Conservation (phyloP, 2,329 filamentous ascomycete species). For the Neonectria hederae region DNA sequence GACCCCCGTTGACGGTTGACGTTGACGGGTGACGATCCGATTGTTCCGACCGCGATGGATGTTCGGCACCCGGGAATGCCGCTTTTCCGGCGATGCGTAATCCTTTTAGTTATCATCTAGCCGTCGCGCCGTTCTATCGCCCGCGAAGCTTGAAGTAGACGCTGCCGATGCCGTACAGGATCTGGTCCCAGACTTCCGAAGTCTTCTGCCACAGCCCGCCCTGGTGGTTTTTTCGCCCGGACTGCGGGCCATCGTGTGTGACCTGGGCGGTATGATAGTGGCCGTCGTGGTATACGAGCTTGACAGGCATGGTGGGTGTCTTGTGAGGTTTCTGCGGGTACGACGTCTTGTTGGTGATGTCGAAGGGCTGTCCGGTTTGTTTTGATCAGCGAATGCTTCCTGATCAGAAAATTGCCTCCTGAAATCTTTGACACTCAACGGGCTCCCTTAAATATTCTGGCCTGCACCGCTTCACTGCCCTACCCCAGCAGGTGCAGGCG, state of each 20-base stretch:
- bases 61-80: background rate
- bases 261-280: conserved; percentile 40
- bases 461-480: background rate
- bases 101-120: conserved; percentile 15
- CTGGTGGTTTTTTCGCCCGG: conserved; percentile 18
- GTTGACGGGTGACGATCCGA: background rate
- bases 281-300: conserved; percentile 46
- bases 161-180: conserved; percentile 52
- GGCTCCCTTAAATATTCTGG: background rate
- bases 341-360: conserved; percentile 1
- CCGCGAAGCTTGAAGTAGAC: conserved; percentile 49
- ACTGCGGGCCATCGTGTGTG: conserved; percentile 23
- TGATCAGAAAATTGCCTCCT: background rate
- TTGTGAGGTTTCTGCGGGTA: conserved; percentile 2
- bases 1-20: background rate
- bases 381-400: background rate
- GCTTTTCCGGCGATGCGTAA: conserved; percentile 27
- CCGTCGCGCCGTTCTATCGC: conserved; percentile 28
- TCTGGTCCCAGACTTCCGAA: conserved; percentile 51
- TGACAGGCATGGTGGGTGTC: conserved; percentile 32
- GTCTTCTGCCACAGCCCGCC: conserved; percentile 45
- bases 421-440: background rate
- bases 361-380: background rate
- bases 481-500: conserved; percentile 1
- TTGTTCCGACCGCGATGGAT: background rate